A percentile compares a stretch with the other conserved stretches of the same genome.
phyloP scores from a whole-genome alignment of 345 rosid species.

The Eucalyptus sp. region DNA sequence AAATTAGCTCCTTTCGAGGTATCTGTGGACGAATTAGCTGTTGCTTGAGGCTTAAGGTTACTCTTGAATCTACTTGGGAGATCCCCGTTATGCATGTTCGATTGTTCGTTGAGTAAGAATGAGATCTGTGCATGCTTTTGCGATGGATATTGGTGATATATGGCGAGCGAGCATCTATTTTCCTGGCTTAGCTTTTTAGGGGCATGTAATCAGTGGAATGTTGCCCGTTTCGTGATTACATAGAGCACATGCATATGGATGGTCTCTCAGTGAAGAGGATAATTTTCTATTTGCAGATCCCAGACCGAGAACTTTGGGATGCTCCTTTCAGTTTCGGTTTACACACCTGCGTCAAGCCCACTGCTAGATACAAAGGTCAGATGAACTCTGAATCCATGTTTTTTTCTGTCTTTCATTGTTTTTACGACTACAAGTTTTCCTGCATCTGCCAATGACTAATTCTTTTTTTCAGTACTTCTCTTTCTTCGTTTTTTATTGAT shows the following conservation, averaged over 20 bases:
- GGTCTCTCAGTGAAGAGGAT: neutral
- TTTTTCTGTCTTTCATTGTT: neutral
- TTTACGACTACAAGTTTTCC: neutral
- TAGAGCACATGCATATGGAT: neutral
- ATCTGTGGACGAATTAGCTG: neutral
- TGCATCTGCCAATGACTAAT: neutral
- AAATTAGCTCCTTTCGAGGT: neutral
- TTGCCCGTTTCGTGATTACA: neutral
- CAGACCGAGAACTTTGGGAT: constrained; percentile 46
- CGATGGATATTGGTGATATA: neutral
- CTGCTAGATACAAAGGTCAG: constrained; percentile 50
- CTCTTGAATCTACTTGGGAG: neutral
- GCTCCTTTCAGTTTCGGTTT: constrained; percentile 53
- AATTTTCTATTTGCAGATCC: constrained; percentile 11
- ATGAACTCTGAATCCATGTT: neutral
- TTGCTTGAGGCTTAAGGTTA: neutral
- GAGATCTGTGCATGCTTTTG: neutral
- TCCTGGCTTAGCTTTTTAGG: neutral
- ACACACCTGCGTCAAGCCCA: constrained; percentile 61
- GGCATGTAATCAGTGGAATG: neutral
- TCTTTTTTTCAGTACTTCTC: neutral
- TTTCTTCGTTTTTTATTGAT: neutral
- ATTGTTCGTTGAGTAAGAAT: neutral
- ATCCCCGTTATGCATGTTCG: neutral
- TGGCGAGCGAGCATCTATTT: neutral